Percentiles rank a stretch among this genome's conserved stretches.
Evolutionary conservation across 257 asterid genomes (phyloP).

Genomic region (Gynochthodes officinalis): DNA sequence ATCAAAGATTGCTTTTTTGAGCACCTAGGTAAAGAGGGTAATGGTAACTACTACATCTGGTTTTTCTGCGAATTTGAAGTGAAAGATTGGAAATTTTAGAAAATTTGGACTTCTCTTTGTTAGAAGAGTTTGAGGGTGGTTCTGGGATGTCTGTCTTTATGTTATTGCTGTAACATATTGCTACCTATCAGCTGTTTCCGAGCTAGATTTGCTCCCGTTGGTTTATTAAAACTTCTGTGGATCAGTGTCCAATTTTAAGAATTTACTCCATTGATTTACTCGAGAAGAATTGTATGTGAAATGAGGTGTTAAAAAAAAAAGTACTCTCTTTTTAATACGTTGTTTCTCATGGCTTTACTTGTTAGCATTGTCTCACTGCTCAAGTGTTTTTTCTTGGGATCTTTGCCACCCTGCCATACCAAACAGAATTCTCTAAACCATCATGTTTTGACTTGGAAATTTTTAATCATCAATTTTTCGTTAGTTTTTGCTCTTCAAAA

Average conservation of each 20-base stretch:
- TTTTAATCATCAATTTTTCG: background rate
- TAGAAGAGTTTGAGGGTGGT: background rate
- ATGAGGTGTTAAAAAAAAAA: too few relatives aligned
- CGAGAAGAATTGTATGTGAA: background rate
- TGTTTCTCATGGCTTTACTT: background rate
- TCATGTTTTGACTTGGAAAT: background rate
- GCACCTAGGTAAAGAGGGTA: background rate
- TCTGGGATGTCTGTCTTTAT: background rate
- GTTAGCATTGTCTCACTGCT: background rate
- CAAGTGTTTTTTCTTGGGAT: background rate
- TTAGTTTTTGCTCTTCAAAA: background rate
- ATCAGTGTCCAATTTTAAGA: background rate
- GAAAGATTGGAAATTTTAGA: background rate
- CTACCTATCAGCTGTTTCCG: background rate
- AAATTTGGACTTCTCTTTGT: background rate
- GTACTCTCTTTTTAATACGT: background rate
- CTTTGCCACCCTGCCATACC: background rate
- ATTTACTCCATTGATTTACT: background rate
- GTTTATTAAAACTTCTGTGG: background rate
- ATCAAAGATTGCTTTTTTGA: slow-evolving; percentile 14
- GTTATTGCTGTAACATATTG: background rate
- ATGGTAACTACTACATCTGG: too few relatives aligned
- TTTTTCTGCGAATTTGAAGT: slow-evolving; percentile 17
- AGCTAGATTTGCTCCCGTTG: slow-evolving; percentile 4
- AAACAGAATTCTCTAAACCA: background rate